Evolutionary conservation across 371 early-diverging fungal species (phyloP).

Genomic region (Rhizomucor pusillus): DNA sequence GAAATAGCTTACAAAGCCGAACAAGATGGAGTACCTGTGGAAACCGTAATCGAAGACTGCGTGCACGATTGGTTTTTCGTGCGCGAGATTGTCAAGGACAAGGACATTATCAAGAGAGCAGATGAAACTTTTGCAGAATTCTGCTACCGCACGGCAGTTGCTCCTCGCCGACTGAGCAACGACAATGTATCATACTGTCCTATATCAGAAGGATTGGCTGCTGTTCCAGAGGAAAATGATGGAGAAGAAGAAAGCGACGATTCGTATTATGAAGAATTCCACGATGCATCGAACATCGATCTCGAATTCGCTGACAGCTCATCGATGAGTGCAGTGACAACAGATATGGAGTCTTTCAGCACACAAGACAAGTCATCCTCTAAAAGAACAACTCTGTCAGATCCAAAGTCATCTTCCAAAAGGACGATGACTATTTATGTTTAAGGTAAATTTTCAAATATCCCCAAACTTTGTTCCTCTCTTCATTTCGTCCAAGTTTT

Average conservation of each 20-base stretch:
- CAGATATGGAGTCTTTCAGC: too few species aligned
- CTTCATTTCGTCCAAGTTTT: too few species aligned
- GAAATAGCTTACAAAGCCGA: conserved; percentile 40
- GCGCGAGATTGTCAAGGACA: conserved; percentile 47
- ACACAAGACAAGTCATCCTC: too few species aligned
- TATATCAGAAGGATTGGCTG: conserved; percentile 11
- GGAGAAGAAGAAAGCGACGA: conserved; percentile 16
- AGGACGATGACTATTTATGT: too few species aligned
- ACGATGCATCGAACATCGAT: not conserved
- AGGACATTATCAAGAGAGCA: conserved; percentile 26
- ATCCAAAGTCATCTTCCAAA: too few species aligned
- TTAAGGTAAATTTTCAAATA: too few species aligned
- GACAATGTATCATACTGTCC: conserved; percentile 1
- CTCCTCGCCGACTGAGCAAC: conserved; percentile 9
- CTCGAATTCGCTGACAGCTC: not conserved
- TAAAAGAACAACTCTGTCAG: too few species aligned
- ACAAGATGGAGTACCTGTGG: conserved; percentile 37
- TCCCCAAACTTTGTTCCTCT: too few species aligned
- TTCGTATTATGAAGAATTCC: conserved; percentile 14
- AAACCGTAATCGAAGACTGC: conserved; percentile 37
- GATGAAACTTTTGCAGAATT: conserved; percentile 44
- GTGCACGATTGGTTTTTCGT: conserved; percentile 53
- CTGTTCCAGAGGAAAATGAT: conserved; percentile 26
- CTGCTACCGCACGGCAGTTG: conserved; percentile 23
- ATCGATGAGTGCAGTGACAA: too few species aligned